Evolutionary conservation across 371 early-diverging fungal genomes (phyloP).

Genomic region (Mortierella sp.): DNA sequence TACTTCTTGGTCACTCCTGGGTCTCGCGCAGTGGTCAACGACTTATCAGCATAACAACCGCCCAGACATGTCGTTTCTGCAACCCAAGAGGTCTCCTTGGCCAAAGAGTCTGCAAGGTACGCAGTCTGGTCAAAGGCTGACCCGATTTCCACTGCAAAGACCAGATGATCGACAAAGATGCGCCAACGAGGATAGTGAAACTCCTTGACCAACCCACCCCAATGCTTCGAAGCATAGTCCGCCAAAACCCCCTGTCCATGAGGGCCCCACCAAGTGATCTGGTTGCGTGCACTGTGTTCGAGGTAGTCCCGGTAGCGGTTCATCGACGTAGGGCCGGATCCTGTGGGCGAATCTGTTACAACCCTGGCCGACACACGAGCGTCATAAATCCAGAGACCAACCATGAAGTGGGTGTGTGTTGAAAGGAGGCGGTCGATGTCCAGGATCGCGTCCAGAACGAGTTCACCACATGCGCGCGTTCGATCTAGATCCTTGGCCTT

Average conservation of each 20-base stretch:
- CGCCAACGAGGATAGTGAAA: conserved; percentile 46
- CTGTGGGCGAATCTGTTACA: neutral
- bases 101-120: conserved; percentile 23
- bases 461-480: conserved; percentile 16
- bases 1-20: conserved; percentile 8
- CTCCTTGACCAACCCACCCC: conserved; percentile 41
- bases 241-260: conserved; percentile 24
- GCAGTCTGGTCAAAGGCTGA: conserved; percentile 16
- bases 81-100: conserved; percentile 22
- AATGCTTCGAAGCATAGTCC: conserved; percentile 49
- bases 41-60: neutral
- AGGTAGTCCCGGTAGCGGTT: conserved; percentile 33
- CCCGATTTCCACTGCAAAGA: conserved; percentile 17
- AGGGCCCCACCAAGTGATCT: conserved; percentile 55
- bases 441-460: conserved; percentile 20
- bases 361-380: conserved; percentile 38
- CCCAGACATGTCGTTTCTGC: conserved; percentile 23
- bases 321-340: neutral
- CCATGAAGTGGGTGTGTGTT: conserved; percentile 50
- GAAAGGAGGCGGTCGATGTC: conserved; percentile 43
- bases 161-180: conserved; percentile 36
- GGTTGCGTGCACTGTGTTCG: conserved; percentile 41
- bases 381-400: conserved; percentile 48
- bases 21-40: neutral
- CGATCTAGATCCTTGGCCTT: conserved; percentile 19